Evolutionary conservation across 2,329 filamentous ascomycete genomes (phyloP).

Genomic region (Didymosphaeria variabile): DNA sequence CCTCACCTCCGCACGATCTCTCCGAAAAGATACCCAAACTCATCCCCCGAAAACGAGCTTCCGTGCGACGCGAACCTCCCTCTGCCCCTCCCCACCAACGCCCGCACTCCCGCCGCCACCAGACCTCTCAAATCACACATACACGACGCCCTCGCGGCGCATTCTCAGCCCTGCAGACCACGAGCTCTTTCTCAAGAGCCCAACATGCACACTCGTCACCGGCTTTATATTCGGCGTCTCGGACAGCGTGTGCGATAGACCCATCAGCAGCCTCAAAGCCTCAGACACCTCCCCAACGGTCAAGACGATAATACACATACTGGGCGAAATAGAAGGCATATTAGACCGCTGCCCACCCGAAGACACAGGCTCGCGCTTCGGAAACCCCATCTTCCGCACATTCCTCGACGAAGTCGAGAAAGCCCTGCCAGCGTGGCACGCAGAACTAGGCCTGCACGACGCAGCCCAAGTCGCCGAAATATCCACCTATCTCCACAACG

Average conservation of each 20-base stretch:
- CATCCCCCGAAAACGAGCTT: conserved; percentile 43
- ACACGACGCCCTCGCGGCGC: conserved; percentile 74
- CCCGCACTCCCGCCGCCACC: conserved; percentile 76
- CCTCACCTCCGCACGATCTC: conserved; percentile 30
- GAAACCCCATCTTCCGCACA: conserved; percentile 87
- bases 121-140: conserved; percentile 67
- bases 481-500: conserved; percentile 80
- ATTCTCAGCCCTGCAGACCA: conserved; percentile 86
- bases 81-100: conserved; percentile 74
- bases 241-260: conserved; percentile 77
- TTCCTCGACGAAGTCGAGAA: conserved; percentile 74
- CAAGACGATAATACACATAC: conserved; percentile 71
- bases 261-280: conserved; percentile 68
- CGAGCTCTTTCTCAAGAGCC: conserved; percentile 78
- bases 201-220: conserved; percentile 77
- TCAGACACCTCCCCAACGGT: conserved; percentile 69
- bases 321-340: conserved; percentile 74
- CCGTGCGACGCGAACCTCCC: conserved; percentile 30
- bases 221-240: conserved; percentile 88
- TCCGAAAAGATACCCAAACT: conserved; percentile 46
- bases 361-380: conserved; percentile 91
- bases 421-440: conserved; percentile 69
- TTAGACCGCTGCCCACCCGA: conserved; percentile 77
- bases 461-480: conserved; percentile 71
- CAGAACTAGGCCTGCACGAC: conserved; percentile 63